Evolutionary conservation across 2,329 filamentous ascomycete species (phyloP), one percentile per base, ranked within the genome.

Genomic region (Trichoderma oligosporum): DNA sequence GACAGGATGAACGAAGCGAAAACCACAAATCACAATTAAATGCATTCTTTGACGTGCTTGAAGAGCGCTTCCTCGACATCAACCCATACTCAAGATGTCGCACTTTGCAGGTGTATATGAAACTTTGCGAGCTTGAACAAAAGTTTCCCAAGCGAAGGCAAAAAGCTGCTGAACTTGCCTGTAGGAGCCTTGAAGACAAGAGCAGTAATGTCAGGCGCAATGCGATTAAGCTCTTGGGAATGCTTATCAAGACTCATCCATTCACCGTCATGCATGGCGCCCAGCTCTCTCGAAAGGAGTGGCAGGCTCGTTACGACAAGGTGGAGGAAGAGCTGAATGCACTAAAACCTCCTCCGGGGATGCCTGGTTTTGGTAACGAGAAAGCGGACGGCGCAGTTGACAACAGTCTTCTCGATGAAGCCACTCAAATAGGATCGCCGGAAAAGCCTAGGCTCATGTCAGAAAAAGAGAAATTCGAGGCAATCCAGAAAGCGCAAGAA

Each of bases 181-280:
- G 89, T 57, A 84, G 89, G 64, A 97, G 93, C 71, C 78, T 99
- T 2, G 90, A 97, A 71, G 95, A 99, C 75, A 97, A 96, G 79
- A 97, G 93, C 75, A 99, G 94, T 73, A 96, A 97, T 66, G 94
- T 99, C 29, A 83, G 94, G 61, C 84, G 92, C 58, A 97, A 97
- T 70, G 92, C 94, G 2, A 94, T 99, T 70, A 97, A 96, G 72
- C 77, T 99, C 6, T 80, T 99, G 1, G 89, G 87, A 5, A 88
- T 88, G 41, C 78, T 99, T 6, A 90, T 99, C 65, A 91, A 92
- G 61, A 97, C 92, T 0, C 94, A 99, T 70, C 94, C 94, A 1
- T 99, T 97, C 66, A 91, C 88, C 35, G 85, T 92, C 16, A 87
- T 97, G 76, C 91, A 97, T 66, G 92, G 91, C 20, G 91, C 91